Percentiles rank a stretch among this genome's conserved stretches.
phyloP scores from a whole-genome alignment of 495 filamentous ascomycete genomes.

The Polyplosphaeria fusca region DNA sequence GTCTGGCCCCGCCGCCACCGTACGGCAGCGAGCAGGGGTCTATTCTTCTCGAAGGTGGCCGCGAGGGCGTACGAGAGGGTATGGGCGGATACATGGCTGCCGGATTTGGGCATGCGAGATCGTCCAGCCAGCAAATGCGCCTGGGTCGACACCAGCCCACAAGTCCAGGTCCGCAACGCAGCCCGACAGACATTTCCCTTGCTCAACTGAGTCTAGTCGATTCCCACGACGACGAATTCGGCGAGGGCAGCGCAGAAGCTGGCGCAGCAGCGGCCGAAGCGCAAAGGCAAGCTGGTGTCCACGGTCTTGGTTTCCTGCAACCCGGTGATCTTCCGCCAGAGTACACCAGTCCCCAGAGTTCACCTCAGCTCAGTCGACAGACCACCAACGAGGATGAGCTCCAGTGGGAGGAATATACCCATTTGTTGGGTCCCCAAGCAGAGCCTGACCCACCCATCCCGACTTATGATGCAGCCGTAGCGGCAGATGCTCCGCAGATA shows the following conservation, averaged over 20 bases:
- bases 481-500: slow-evolving; percentile 12
- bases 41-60: slow-evolving; percentile 84
- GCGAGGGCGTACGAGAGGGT: slow-evolving; percentile 59
- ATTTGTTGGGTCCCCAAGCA: slow-evolving; percentile 6
- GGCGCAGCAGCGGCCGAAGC: slow-evolving; percentile 36
- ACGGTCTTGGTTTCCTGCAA: slow-evolving; percentile 35
- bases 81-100: slow-evolving; percentile 51
- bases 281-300: slow-evolving; percentile 16
- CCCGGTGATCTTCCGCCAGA: slow-evolving; percentile 41
- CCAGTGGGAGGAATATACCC: slow-evolving; percentile 24
- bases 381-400: slow-evolving; percentile 14
- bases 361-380: slow-evolving; percentile 12
- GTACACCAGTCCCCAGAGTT: slow-evolving; percentile 41
- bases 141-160: slow-evolving; percentile 60
- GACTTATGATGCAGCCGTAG: slow-evolving; percentile 38
- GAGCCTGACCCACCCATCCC: slow-evolving; percentile 37
- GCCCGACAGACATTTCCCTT: slow-evolving; percentile 95
- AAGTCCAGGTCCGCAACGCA: slow-evolving; percentile 85
- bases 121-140: slow-evolving; percentile 56
- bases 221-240: slow-evolving; percentile 60
- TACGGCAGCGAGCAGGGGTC: slow-evolving; percentile 96
- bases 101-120: slow-evolving; percentile 51
- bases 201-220: slow-evolving; percentile 70
- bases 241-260: slow-evolving; percentile 62
- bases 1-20: slow-evolving; percentile 88